These are phyloP conservation scores for Populus davidiana DNA, from an alignment of 345 rosid species.

Conservation along the genomic window DNA sequence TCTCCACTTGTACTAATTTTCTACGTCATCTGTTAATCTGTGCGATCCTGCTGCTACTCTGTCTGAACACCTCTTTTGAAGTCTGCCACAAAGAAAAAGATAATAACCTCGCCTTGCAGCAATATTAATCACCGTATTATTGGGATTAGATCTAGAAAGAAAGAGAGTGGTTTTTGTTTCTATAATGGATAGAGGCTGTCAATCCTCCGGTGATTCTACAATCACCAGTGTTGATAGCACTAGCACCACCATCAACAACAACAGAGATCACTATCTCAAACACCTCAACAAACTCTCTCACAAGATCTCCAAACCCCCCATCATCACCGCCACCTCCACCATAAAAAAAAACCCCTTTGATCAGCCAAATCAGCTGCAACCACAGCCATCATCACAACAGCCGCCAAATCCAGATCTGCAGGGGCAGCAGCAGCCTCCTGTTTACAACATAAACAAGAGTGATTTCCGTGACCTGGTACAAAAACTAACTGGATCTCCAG, in stretches of 20 bases:
- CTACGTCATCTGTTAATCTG: neutral
- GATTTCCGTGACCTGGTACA: slow-evolving; percentile 94
- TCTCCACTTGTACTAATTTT: neutral
- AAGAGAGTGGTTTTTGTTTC: neutral
- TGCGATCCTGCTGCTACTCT: neutral
- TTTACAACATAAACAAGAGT: slow-evolving; percentile 86
- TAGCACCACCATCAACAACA: neutral
- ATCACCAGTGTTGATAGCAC: slow-evolving; percentile 30
- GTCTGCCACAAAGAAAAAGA: neutral
- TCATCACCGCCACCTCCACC: neutral
- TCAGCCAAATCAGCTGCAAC: neutral
- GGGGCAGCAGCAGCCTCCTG: slow-evolving; percentile 54
- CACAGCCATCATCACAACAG: slow-evolving; percentile 13
- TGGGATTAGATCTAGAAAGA: slow-evolving; percentile 18
- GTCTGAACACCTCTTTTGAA: neutral
- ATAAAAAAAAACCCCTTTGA: slow-evolving; percentile 45
- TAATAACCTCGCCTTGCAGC: neutral
- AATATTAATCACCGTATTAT: neutral
- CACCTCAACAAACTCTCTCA: slow-evolving; percentile 83
- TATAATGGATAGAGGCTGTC: slow-evolving; percentile 57
- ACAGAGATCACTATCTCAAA: slow-evolving; percentile 37
- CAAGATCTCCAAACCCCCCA: slow-evolving; percentile 63
- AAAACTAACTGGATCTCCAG: slow-evolving; percentile 88
- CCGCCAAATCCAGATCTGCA: slow-evolving; percentile 31
- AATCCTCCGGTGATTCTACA: slow-evolving; percentile 45